Evolutionary conservation across 73 alveolate species (phyloP).

Genomic region (Stentor roeselii): DNA sequence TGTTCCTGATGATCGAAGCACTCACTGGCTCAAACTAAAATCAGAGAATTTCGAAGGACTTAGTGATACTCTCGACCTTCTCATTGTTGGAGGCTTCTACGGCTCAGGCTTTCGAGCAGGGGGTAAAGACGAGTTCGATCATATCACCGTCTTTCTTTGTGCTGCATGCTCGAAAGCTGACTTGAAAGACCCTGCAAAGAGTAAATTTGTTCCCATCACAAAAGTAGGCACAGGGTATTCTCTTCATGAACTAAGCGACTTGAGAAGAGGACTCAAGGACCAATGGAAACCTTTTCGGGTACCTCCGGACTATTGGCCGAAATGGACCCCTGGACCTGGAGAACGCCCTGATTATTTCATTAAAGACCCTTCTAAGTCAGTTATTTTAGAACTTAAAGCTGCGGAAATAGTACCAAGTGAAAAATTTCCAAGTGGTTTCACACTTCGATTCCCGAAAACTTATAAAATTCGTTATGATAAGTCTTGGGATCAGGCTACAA

Average conservation of each 20-base stretch:
- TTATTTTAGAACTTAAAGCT: constrained; percentile 93
- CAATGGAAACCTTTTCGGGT: constrained; percentile 77
- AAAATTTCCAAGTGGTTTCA: constrained; percentile 79
- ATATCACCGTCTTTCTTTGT: constrained; percentile 81
- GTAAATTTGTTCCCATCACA: constrained; percentile 83
- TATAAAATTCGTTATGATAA: constrained; percentile 89
- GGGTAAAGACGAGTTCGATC: constrained; percentile 72
- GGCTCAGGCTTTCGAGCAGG: constrained; percentile 89
- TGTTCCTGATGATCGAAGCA: constrained; percentile 90
- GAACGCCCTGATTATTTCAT: constrained; percentile 95
- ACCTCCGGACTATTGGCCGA: constrained; percentile 81
- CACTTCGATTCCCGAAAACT: constrained; percentile 96
- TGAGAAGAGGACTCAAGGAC: constrained; percentile 75
- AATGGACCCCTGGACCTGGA: constrained; percentile 87
- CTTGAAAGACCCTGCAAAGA: constrained; percentile 60
- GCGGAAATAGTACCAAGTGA: constrained; percentile 92
- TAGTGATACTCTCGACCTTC: constrained; percentile 91
- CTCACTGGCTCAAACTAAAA: constrained; percentile 91
- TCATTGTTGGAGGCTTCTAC: constrained; percentile 94
- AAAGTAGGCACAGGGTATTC: constrained; percentile 96
- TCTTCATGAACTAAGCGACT: constrained; percentile 64
- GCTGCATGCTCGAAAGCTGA: constrained; percentile 82
- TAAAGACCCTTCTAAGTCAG: constrained; percentile 76
- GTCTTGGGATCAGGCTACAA: constrained; percentile 87
- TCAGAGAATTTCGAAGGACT: constrained; percentile 93